These are phyloP conservation scores for Pouteria campechiana DNA, from an alignment of 179 eudicot genomes.

Conservation along the genomic window DNA sequence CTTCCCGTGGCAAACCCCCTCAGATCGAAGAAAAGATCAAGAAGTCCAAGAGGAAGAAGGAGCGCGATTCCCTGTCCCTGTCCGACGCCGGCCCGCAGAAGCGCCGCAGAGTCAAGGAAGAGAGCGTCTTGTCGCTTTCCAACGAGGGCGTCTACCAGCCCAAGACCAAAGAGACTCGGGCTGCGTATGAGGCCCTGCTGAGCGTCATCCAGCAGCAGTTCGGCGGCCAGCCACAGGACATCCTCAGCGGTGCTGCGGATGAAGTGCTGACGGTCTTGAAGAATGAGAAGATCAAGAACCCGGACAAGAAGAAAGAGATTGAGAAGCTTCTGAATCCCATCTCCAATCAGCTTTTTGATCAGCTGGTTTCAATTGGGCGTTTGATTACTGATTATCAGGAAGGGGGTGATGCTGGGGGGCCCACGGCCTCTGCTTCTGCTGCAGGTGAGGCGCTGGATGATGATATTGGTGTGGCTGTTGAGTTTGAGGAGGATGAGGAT, in stretches of 20 bases:
- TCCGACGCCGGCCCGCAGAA: constrained; percentile 39
- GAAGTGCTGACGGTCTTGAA: constrained; percentile 80
- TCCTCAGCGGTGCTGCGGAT: constrained; percentile 88
- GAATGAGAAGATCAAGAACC: constrained; percentile 51
- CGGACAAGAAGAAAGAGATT: constrained; percentile 84
- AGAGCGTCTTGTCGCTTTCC: constrained; percentile 62
- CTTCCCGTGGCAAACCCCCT: constrained; percentile 52
- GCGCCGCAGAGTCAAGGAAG: constrained; percentile 68
- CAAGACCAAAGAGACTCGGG: constrained; percentile 80
- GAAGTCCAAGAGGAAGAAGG: constrained; percentile 64
- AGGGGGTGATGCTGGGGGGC: constrained; percentile 36
- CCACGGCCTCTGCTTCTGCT: constrained; percentile 21
- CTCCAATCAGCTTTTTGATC: constrained; percentile 47
- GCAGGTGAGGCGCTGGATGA: constrained; percentile 69
- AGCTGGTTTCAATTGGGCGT: constrained; percentile 61
- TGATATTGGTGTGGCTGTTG: constrained; percentile 92
- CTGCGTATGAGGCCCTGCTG: constrained; percentile 91
- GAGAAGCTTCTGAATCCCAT: constrained; percentile 73
- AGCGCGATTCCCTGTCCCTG: constrained; percentile 26
- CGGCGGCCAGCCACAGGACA: constrained; percentile 75
- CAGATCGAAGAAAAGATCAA: constrained; percentile 63
- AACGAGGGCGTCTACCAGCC: constrained; percentile 92
- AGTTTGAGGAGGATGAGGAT: constrained; percentile 96
- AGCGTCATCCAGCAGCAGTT: constrained; percentile 77
- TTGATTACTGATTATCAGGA: constrained; percentile 80